Evolutionary conservation across 768 basidiomycete species (phyloP), one percentile per base, ranked within the genome.

Genomic region (Hydnomerulius pinastri): DNA sequence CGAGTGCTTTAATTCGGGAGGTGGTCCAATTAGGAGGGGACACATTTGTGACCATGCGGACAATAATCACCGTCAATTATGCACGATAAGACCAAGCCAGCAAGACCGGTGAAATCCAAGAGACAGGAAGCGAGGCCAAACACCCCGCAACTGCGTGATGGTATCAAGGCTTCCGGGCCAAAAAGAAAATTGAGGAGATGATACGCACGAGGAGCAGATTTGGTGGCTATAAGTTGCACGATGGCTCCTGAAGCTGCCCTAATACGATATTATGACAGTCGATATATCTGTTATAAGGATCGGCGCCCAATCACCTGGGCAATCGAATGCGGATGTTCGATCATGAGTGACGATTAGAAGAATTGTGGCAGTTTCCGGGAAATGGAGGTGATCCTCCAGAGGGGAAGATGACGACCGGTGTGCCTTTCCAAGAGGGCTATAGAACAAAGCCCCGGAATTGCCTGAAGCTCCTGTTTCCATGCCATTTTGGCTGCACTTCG

Each of bases 61-160:
- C 53, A 48, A 60, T 62, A 62, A 62, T 62, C 57, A 63, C 60
- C 60, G 60, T 60, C 39, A 53, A 56, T 46, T 57, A 58, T 50
- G 29, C 51, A 38, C 46, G 33, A 42, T 44, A 37, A 24, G 35
- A 33, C 20, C 40, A 50, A 17, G 4, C 17, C 11, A 41, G 33
- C 18, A 33, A 30, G 32, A 10, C 33, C 33, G 4, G n/a, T 41
- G 23, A 41, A 41, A 23, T 24, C 39, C 4, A 41, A 21, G 17
- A 40, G 24, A 4, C 21, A 10, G 21, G 15, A 23, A 23, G 39
- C 39, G 25, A 20, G 13, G 21, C 15, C 30, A 44, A 32, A 32
- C 13, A 35, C n/a, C 13, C 30, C 20, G 12, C 46, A 39, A 30
- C 38, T 39, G 28, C 33, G 35, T 40, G 52, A 32, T n/a, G 28